phyloP scores from a whole-genome alignment of 345 rosid genomes.

The Brassica carinata region DNA sequence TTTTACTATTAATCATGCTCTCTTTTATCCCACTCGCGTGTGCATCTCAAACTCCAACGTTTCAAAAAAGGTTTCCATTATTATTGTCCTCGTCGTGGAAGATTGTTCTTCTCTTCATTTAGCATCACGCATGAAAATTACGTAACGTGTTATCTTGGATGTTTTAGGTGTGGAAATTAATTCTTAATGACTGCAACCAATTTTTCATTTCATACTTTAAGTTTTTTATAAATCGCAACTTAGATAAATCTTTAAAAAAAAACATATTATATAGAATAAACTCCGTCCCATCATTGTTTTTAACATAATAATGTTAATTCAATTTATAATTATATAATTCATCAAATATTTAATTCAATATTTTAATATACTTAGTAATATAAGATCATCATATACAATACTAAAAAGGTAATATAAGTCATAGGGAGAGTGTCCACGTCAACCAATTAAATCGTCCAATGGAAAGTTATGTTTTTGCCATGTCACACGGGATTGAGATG shows the following conservation, averaged over 20 bases:
- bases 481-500: too few relatives aligned
- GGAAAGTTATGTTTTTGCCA: too few relatives aligned
- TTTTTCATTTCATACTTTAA: constrained; percentile 19
- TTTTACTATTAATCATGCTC: constrained; percentile 33
- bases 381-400: too few relatives aligned
- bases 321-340: too few relatives aligned
- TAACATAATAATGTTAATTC: too few relatives aligned
- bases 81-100: background rate
- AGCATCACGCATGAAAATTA: constrained; percentile 30
- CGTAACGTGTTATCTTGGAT: constrained; percentile 23
- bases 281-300: too few relatives aligned
- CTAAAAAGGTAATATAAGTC: too few relatives aligned
- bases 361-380: too few relatives aligned
- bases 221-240: background rate
- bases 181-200: background rate
- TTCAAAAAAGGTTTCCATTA: background rate
- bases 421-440: too few relatives aligned
- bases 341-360: too few relatives aligned
- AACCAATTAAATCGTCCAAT: too few relatives aligned
- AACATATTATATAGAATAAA: background rate
- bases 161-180: constrained; percentile 32
- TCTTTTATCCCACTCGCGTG: constrained; percentile 15
- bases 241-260: background rate
- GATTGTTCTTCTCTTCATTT: constrained; percentile 17
- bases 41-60: background rate